Evolutionary conservation across 345 rosid genomes (phyloP).

Genomic region (Gossypium longicalyx): DNA sequence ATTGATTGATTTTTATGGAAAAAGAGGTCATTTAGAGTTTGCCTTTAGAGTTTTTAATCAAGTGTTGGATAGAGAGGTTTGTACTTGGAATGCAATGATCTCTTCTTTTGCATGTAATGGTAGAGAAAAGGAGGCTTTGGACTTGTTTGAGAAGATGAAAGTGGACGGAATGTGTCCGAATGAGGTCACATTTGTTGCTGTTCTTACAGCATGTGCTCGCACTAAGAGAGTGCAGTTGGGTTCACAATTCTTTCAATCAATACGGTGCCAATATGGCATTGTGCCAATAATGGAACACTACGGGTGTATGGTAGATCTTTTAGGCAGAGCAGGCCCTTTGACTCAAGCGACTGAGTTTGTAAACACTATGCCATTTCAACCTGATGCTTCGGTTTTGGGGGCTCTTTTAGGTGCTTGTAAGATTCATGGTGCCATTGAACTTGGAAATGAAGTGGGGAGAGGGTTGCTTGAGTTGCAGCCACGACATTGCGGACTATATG

Average conservation of each 20-base stretch:
- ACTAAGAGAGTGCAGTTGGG: constrained; percentile 45
- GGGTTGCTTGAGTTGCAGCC: constrained; percentile 47
- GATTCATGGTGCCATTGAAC: constrained; percentile 50
- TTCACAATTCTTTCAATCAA: constrained; percentile 38
- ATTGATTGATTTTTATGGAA: constrained; percentile 63
- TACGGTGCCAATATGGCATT: constrained; percentile 34
- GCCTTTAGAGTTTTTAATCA: constrained; percentile 36
- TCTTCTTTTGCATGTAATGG: constrained; percentile 52
- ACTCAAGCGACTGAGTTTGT: constrained; percentile 48
- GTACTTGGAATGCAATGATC: constrained; percentile 73
- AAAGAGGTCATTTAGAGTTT: constrained; percentile 36
- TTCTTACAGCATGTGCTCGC: constrained; percentile 68
- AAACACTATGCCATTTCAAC: constrained; percentile 49
- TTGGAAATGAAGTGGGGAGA: constrained; percentile 48
- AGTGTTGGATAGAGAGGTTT: constrained; percentile 35
- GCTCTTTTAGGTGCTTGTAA: constrained; percentile 70
- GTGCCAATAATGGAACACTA: constrained; percentile 62
- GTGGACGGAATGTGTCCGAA: constrained; percentile 33
- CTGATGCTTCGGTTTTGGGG: constrained; percentile 62
- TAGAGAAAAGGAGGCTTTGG: constrained; percentile 40
- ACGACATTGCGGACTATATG: constrained; percentile 45
- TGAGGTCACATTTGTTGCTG: constrained; percentile 53
- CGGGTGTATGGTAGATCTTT: constrained; percentile 72
- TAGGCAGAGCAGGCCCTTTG: constrained; percentile 67
- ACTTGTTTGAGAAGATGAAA: constrained; percentile 57